Evolutionary conservation across 2,329 filamentous ascomycete genomes (phyloP).

Genomic region (Penicillium nordicum): DNA sequence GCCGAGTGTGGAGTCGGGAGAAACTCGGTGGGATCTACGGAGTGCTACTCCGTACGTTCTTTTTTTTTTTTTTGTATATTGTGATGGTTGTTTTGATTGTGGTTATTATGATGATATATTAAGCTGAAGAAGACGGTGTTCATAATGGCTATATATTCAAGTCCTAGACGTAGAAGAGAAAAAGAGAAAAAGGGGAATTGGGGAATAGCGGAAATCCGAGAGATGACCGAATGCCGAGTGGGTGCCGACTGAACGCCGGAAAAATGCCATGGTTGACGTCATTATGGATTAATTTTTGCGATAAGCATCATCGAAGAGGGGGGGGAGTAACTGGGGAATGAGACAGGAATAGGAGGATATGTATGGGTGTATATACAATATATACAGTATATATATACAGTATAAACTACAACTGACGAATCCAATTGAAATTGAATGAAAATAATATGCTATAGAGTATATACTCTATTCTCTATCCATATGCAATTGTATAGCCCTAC

Average conservation of each 20-base stretch:
- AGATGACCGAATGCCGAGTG: not conserved
- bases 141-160: too few relatives aligned
- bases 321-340: not conserved
- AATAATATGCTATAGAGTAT: not conserved
- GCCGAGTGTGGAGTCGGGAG: slow-evolving; percentile 23
- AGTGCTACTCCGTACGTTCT: not conserved
- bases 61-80: not conserved
- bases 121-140: not conserved
- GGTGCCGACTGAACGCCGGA: not conserved
- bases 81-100: not conserved
- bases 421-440: not conserved
- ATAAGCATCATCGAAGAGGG: not conserved
- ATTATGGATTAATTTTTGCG: not conserved
- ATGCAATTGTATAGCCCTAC: not conserved
- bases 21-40: slow-evolving; percentile 1
- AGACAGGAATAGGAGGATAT: not conserved
- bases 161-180: too few relatives aligned
- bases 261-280: not conserved
- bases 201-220: not conserved
- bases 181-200: too few relatives aligned
- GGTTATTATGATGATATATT: not conserved
- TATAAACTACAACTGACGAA: not conserved
- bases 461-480: too few relatives aligned
- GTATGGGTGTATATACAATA: too few relatives aligned
- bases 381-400: not conserved